Conservation (phyloP, 2,329 filamentous ascomycete genomes). For the Talaromyces atroroseus region DNA sequence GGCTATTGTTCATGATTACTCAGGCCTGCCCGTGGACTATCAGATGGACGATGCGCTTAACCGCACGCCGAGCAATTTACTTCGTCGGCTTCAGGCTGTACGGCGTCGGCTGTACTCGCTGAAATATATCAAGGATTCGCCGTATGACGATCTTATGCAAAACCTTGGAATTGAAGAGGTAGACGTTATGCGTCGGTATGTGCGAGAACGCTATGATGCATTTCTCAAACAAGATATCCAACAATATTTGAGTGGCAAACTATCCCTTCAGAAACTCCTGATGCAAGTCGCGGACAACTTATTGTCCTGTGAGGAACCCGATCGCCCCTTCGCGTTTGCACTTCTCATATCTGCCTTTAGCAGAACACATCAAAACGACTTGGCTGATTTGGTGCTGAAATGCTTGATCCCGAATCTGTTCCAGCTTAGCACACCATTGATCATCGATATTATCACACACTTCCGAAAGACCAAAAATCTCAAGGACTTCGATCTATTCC, state of each 20-base stretch:
- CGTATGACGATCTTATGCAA: conserved; percentile 28
- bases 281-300: conserved; percentile 32
- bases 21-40: conserved; percentile 29
- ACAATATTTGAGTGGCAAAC: conserved; percentile 23
- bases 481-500: conserved; percentile 35
- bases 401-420: conserved; percentile 36
- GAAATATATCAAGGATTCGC: conserved; percentile 21
- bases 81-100: conserved; percentile 29
- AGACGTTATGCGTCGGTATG: conserved; percentile 19
- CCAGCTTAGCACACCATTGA: conserved; percentile 29
- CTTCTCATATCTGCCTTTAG: conserved; percentile 35
- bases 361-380: conserved; percentile 34
- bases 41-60: conserved; percentile 24
- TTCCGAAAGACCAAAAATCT: conserved; percentile 38
- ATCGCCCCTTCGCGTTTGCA: conserved; percentile 29
- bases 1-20: conserved; percentile 34
- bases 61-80: conserved; percentile 27
- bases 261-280: conserved; percentile 33
- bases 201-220: conserved; percentile 22
- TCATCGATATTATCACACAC: conserved; percentile 32
- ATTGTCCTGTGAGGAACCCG: conserved; percentile 30
- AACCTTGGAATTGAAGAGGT: conserved; percentile 9
- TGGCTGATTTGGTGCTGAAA: conserved; percentile 34
- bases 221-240: conserved; percentile 26
- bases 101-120: conserved; percentile 28